Base-by-base conservation (phyloP, 176 grass and related monocot genomes). In the Zizania latifolia region DNA sequence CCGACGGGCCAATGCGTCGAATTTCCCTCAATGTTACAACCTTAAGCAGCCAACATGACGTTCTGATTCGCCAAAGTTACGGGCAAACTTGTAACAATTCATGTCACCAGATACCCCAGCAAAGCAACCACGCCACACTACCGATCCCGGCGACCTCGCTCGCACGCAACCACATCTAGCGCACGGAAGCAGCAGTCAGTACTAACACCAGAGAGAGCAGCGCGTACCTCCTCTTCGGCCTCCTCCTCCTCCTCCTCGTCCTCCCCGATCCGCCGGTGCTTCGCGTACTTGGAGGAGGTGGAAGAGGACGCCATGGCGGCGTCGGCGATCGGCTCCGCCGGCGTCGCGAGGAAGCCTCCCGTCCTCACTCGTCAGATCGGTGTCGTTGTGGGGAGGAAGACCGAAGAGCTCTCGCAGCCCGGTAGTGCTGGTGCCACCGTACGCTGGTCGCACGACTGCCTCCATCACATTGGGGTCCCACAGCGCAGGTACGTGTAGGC, bases 261-360 rank as follows among this genome's bases (percentile, higher is more conserved):
- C 58, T 93, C 83, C 31, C 76, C 77, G 58, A 86, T 86, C 75
- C 75, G 78, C 27, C 80, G 83, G 41, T 89, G 88, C 82, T 94
- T 95, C 23, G 82, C 71, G 73, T 82, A 72, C 63, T 77, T 89
- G 69, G 77, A 86, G 74, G 80, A 71, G 54, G 81, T 72, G 62
- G 68, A 82, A 29, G 81, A 77, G 55, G 68, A 82, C 23, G 86
- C 89, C 92, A 78, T 88, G 69, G 80, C 26, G 39, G 34, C 31
- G 24, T 37, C 58, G 6, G 59, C 37, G 53, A 70, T 60, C 53
- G 24, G 35, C 56, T 76, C 43, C 54, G 64, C n/a, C 28, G 38
- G 73, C 31, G 65, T 30, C 23, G 58, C 73, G 60, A 15, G 61
- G 51, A 62, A 34, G 41, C 45, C 41, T 26, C 75, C 48, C 63